Base-by-base conservation (phyloP, 2,329 filamentous ascomycete species). In the Ceratocystis harringtonii region DNA sequence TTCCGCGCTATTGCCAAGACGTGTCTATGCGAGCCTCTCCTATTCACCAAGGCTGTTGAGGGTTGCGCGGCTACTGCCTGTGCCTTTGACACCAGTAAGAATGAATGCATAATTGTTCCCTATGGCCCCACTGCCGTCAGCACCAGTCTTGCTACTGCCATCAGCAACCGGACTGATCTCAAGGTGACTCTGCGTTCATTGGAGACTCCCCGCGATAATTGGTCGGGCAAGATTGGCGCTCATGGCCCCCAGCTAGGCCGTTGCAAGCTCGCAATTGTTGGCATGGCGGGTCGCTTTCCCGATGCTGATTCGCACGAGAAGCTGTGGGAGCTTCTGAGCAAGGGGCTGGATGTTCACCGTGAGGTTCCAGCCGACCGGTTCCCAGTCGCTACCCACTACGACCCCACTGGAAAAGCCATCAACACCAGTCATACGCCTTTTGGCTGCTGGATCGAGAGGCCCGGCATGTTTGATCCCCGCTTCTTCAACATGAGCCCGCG, bases 401-500 rank as follows among this genome's bases (percentile, higher is more conserved):
- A 90, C 70, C 80, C 85, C 2, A 84, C 83, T 1, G 85, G 85
- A 5, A 86, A 87, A 71, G 79, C 77, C 45, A 84, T 83, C 72
- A 89, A 88, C 73, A 88, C 86, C 61, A 85, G 81, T 32, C 81
- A 85, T 69, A 86, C 86, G 1, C 84, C 83, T 12, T 89, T 83
- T 68, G 88, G 88, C 6, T 89, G 86, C 74, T 91, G 76, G 69
- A 74, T 90, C 65, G 81, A 89, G 44, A 79, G 89, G 63, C 87
- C 88, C 0, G 87, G 86, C 58, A 76, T 86, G 10, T 92, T 92
- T 69, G 89, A 92, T 70, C 82, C 87, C 1, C 78, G 82, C 0
- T 91, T 92, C 77, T 92, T 92, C 80, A 89, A 89, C 73, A 91
- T 92, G 80, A 91, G 87, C 44, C 88, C 89, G 0, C 81, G 86